phyloP scores from a whole-genome alignment of 345 rosid genomes.

The Aquilaria yunnanensis region DNA sequence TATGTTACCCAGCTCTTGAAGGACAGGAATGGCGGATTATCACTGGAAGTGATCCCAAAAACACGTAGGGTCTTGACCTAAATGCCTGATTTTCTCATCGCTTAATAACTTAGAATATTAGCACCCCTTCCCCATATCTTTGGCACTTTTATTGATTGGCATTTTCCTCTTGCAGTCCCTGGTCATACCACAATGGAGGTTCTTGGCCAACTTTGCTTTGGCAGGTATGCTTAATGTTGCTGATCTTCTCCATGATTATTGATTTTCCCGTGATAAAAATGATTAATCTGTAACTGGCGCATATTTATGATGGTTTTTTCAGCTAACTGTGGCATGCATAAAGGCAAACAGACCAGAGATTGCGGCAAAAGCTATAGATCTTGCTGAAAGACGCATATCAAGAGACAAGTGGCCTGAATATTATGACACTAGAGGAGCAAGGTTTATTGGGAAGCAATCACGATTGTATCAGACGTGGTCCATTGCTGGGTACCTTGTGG shows the following conservation, averaged over 20 bases:
- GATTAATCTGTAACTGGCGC: neutral
- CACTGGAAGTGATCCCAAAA: slow-evolving; percentile 91
- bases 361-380: slow-evolving; percentile 62
- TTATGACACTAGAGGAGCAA: slow-evolving; percentile 67
- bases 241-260: neutral
- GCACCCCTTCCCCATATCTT: slow-evolving; percentile 3
- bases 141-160: slow-evolving; percentile 8
- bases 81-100: slow-evolving; percentile 3
- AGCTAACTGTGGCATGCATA: slow-evolving; percentile 84
- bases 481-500: slow-evolving; percentile 82
- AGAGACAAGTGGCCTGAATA: slow-evolving; percentile 91
- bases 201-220: slow-evolving; percentile 95
- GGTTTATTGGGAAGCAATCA: slow-evolving; percentile 90
- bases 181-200: slow-evolving; percentile 98
- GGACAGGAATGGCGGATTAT: slow-evolving; percentile 86
- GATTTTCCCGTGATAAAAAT: neutral
- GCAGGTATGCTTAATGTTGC: slow-evolving; percentile 60
- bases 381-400: slow-evolving; percentile 66
- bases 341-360: slow-evolving; percentile 86
- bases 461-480: slow-evolving; percentile 87
- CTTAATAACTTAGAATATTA: neutral
- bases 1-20: slow-evolving; percentile 82
- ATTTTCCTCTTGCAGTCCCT: slow-evolving; percentile 53
- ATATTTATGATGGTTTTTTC: slow-evolving; percentile 7
- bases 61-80: slow-evolving; percentile 46